These are phyloP conservation scores for Plasmodium inui DNA, from an alignment of 169 alveolate genomes.

Conservation along the genomic window DNA sequence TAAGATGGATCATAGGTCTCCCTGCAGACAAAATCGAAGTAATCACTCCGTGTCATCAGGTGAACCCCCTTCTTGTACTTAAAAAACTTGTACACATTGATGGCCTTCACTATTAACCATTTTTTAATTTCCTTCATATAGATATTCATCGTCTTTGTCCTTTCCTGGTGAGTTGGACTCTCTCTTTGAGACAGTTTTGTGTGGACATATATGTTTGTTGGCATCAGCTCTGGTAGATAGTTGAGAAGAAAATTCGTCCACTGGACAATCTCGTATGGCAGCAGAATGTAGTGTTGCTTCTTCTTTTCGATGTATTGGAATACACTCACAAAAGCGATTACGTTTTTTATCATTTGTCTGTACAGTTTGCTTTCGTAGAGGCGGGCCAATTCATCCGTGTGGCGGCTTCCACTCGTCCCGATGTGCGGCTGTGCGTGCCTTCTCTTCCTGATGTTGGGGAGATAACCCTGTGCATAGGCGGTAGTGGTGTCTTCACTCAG, in stretches of 20 bases:
- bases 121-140: slow-evolving; percentile 63
- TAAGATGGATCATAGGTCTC: slow-evolving; percentile 20
- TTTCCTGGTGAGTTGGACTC: slow-evolving; percentile 68
- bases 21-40: neutral
- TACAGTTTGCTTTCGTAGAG: slow-evolving; percentile 61
- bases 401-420: neutral
- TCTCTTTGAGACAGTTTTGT: slow-evolving; percentile 37
- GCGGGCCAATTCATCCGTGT: neutral
- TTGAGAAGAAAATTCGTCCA: slow-evolving; percentile 85
- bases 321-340: slow-evolving; percentile 79
- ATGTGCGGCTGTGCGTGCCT: neutral
- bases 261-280: slow-evolving; percentile 87
- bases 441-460: neutral
- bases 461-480: neutral
- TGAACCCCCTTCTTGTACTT: slow-evolving; percentile 27
- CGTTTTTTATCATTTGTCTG: slow-evolving; percentile 75
- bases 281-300: slow-evolving; percentile 84
- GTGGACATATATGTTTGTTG: slow-evolving; percentile 73
- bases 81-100: slow-evolving; percentile 46
- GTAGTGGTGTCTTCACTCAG: neutral
- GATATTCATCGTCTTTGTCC: slow-evolving; percentile 43
- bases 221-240: slow-evolving; percentile 77
- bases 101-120: slow-evolving; percentile 51
- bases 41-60: slow-evolving; percentile 26
- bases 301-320: slow-evolving; percentile 60